Base-by-base conservation (phyloP, 805 yeast genomes). In the Sugiyamaella americana region DNA sequence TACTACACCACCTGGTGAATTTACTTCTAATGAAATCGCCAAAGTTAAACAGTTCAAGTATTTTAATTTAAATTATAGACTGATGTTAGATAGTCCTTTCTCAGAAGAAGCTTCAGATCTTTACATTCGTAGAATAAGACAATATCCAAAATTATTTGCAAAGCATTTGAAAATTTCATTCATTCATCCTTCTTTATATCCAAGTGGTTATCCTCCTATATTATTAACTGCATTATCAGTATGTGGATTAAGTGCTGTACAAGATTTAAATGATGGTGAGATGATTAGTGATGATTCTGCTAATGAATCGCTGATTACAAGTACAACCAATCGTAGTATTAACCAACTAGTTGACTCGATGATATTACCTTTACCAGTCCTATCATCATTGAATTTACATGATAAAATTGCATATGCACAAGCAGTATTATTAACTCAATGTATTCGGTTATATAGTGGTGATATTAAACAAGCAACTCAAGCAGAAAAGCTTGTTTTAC, bases 321-420 rank as follows among this genome's bases (percentile, higher is more conserved):
- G 18, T 4, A 35, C 35, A 10, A 10, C 16, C 19, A 13, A 26
- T 13, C 32, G 32, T 26, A 26, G 32, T 26, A 26, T 26, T 8
- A 26, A 26, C 32, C 32, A 26, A 13, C 13, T 26, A 13, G 32
- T 26, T 26, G 32, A 26, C 8, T 26, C 32, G 11, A 26, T 26
- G 32, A 8, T 26, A 26, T 13, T 26, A 13, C 32, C 32, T 26
- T 8, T 26, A 13, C 32, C 32, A 8, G 32, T 26, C 11, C 8
- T 26, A 13, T 34, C 13, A 23, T 11, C 41, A 2, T n/a, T 17
- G 37, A 8, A 16, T 4, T n/a, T 39, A 5, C 22, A 22, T 2
- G 52, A 47, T 3, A 47, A 37, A 21, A 39, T 49, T 11, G 40
- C 51, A 6, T 13, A 29, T 3, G 36, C 44, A 5, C 52, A 49